These are phyloP conservation scores for Gossypioides kirkii DNA, from an alignment of 345 rosid genomes.

Conservation along the genomic window DNA sequence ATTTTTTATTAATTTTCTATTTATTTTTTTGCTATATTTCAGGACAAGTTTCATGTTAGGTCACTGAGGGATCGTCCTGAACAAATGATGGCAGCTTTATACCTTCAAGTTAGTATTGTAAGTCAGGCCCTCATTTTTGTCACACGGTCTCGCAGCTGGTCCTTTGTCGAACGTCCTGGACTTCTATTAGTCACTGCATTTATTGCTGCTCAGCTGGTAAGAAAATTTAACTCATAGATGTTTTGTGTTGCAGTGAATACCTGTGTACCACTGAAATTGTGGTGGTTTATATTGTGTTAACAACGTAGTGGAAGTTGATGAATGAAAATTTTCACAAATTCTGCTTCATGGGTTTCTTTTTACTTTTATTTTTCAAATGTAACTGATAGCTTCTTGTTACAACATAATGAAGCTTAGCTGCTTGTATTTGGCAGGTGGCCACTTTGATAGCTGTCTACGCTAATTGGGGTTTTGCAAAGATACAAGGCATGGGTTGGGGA, in stretches of 20 bases:
- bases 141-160: conserved; percentile 90
- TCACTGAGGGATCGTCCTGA: conserved; percentile 21
- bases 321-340: background rate
- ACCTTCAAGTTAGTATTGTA: conserved; percentile 84
- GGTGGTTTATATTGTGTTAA: background rate
- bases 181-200: conserved; percentile 58
- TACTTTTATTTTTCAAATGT: background rate
- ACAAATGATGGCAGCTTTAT: conserved; percentile 79
- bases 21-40: conserved; percentile 10
- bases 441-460: conserved; percentile 84
- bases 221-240: conserved; percentile 2
- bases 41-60: conserved; percentile 61
- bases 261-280: background rate
- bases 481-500: conserved; percentile 78
- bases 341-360: background rate
- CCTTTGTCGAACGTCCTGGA: conserved; percentile 73
- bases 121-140: conserved; percentile 92
- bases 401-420: background rate
- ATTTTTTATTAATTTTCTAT: background rate
- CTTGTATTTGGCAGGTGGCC: conserved; percentile 44
- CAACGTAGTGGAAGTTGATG: background rate
- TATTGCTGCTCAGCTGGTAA: conserved; percentile 71
- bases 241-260: background rate
- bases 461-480: conserved; percentile 63
- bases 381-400: background rate